Evolutionary conservation across 345 rosid genomes (phyloP).

Genomic region (Salix caprea): DNA sequence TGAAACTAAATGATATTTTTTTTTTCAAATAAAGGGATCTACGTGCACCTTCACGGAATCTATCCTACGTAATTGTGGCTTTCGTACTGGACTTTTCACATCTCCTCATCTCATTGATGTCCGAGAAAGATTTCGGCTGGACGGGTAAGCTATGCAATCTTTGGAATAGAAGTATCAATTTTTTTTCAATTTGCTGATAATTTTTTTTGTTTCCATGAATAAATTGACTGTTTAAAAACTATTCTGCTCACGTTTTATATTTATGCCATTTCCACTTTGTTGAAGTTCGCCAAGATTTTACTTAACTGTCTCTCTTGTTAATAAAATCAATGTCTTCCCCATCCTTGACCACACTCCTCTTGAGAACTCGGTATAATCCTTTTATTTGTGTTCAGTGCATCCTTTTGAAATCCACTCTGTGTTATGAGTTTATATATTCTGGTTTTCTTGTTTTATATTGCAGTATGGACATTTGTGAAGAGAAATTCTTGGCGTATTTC

Average conservation of each 20-base stretch:
- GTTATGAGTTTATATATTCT: background rate
- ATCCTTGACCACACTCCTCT: background rate
- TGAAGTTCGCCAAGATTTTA: background rate
- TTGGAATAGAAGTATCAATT: background rate
- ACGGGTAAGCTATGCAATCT: conserved; percentile 55
- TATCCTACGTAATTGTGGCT: conserved; percentile 72
- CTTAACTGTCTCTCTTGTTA: background rate
- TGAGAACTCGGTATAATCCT: background rate
- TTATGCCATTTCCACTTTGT: background rate
- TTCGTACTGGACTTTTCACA: conserved; percentile 85
- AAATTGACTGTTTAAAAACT: background rate
- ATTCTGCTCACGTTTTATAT: background rate
- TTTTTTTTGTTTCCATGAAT: background rate
- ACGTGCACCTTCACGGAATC: conserved; percentile 87
- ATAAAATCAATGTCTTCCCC: background rate
- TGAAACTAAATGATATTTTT: background rate
- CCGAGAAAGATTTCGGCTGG: conserved; percentile 81
- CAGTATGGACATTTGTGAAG: conserved; percentile 78
- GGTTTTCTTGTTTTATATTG: conserved; percentile 19
- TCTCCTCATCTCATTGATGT: conserved; percentile 95
- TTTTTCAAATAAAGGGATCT: conserved; percentile 59
- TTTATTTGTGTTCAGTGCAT: background rate
- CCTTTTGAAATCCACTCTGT: background rate
- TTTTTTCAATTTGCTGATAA: background rate
- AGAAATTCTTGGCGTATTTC: conserved; percentile 83